Evolutionary conservation across 345 rosid genomes (phyloP), one percentile per base, ranked within the genome.

Genomic region (Eucalyptus coolabah): DNA sequence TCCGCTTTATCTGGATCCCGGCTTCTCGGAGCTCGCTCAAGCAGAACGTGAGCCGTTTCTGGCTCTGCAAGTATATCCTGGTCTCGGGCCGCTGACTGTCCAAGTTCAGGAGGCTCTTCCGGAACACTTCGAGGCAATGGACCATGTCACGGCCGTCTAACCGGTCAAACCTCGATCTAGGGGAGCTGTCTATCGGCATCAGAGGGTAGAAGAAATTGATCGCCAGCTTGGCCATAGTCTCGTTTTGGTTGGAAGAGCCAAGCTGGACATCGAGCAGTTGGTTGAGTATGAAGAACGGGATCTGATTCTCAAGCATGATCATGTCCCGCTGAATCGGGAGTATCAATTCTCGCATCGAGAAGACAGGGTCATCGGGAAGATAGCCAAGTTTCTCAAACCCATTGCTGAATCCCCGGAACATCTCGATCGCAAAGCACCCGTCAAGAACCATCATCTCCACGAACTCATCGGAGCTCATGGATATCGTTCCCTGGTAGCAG

Each of bases 111-210:
- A 96, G 90, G 91, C 96, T 95, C 87, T 90, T 89, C 24, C 96
- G 90, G 77, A 94, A 94, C 89, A 96, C 97, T 59, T 96, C 99
- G 5, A 96, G 94, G 92, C 97, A 96, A 32, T 96, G 99, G 30
- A 95, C 93, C 34, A 93, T 95, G 1, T 93, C 93, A 69, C 90
- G 92, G 86, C 95, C 94, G 0, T 95, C 92, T 11, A 95, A 93
- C 14, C 98, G 98, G 69, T 96, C 98, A 67, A 96, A 95, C 89
- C 14, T 5, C 50, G 12, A 49, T 49, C n/a, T n/a, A n/a, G n/a
- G n/a, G n/a, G n/a, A n/a, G n/a, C n/a, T n/a, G n/a, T n/a, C n/a
- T n/a, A n/a, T n/a, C n/a, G n/a, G n/a, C n/a, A n/a, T n/a, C 5
- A 49, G 15, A 49, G 15, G 5, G 15, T 15, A 12, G 50, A 49